phyloP scores from a whole-genome alignment of 345 rosid genomes.

The Cochlearia excelsa region DNA sequence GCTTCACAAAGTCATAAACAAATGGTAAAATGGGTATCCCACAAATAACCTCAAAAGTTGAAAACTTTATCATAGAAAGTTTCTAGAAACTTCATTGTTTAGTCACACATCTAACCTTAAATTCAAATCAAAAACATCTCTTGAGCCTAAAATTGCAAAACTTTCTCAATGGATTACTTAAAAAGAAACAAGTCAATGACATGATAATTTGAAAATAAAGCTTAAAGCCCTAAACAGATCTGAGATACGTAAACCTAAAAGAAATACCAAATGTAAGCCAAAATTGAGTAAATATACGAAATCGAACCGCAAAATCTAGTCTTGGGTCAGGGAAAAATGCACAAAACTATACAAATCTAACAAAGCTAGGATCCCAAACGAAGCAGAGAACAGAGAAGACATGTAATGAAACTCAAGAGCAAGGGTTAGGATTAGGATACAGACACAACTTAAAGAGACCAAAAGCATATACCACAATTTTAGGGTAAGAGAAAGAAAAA shows the following conservation, averaged over 20 bases:
- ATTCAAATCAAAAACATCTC: slow-evolving; percentile 17
- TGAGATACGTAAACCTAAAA: slow-evolving; percentile 7
- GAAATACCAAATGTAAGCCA: slow-evolving; percentile 14
- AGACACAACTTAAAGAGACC: slow-evolving; percentile 25
- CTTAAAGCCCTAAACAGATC: slow-evolving; percentile 14
- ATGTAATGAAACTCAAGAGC: slow-evolving; percentile 20
- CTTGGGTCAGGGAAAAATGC: slow-evolving; percentile 14
- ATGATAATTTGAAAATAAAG: slow-evolving; percentile 19
- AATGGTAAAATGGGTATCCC: slow-evolving; percentile 1
- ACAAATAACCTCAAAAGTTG: slow-evolving; percentile 12
- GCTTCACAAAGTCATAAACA: background rate
- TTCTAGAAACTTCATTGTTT: background rate
- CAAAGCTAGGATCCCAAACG: slow-evolving; percentile 18
- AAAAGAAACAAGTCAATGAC: slow-evolving; percentile 5
- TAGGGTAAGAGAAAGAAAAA: slow-evolving; percentile 14
- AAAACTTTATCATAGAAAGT: background rate
- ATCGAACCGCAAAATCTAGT: slow-evolving; percentile 25
- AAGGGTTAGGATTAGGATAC: slow-evolving; percentile 14
- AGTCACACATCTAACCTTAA: slow-evolving; percentile 1
- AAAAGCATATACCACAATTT: slow-evolving; percentile 25
- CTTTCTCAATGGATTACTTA: background rate
- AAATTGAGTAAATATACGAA: slow-evolving; percentile 7
- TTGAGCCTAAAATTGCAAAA: slow-evolving; percentile 9
- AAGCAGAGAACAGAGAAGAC: slow-evolving; percentile 11
- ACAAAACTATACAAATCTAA: slow-evolving; percentile 9